phyloP scores from a whole-genome alignment of 2,329 filamentous ascomycete species.

The Thielaviopsis euricoi region DNA sequence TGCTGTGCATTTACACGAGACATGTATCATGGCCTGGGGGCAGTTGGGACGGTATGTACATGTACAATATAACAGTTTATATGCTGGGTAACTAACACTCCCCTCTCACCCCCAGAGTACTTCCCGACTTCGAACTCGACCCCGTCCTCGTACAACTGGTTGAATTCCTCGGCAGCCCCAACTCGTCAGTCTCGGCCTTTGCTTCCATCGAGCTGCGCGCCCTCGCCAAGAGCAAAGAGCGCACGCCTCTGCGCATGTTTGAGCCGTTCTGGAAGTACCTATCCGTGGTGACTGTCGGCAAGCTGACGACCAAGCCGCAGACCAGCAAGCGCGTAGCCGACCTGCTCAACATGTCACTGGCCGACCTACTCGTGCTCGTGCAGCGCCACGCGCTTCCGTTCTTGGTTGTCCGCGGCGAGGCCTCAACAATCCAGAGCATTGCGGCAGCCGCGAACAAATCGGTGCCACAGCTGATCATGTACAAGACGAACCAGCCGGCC shows the following conservation, averaged over 20 bases:
- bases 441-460: conserved; percentile 58
- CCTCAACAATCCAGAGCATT: conserved; percentile 65
- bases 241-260: conserved; percentile 53
- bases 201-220: conserved; percentile 70
- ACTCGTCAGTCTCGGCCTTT: conserved; percentile 60
- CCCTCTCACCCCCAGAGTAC: conserved; percentile 39
- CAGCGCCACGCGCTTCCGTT: conserved; percentile 74
- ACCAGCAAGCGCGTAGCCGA: conserved; percentile 68
- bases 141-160: conserved; percentile 70
- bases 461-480: conserved; percentile 39
- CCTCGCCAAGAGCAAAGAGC: conserved; percentile 47
- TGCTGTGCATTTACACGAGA: conserved; percentile 56
- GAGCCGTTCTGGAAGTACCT: conserved; percentile 80
- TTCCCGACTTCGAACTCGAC: conserved; percentile 69
- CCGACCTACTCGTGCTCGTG: conserved; percentile 57
- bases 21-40: conserved; percentile 73
- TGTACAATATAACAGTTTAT: background rate
- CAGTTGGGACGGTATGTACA: conserved; percentile 51
- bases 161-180: conserved; percentile 73
- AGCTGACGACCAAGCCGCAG: conserved; percentile 65
- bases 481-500: conserved; percentile 37
- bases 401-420: conserved; percentile 62
- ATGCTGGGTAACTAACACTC: conserved; percentile 9
- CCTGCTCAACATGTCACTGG: conserved; percentile 57
- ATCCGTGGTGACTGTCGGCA: conserved; percentile 67